Evolutionary conservation across 257 asterid genomes (phyloP).

Genomic region (Hygrophila difformis): DNA sequence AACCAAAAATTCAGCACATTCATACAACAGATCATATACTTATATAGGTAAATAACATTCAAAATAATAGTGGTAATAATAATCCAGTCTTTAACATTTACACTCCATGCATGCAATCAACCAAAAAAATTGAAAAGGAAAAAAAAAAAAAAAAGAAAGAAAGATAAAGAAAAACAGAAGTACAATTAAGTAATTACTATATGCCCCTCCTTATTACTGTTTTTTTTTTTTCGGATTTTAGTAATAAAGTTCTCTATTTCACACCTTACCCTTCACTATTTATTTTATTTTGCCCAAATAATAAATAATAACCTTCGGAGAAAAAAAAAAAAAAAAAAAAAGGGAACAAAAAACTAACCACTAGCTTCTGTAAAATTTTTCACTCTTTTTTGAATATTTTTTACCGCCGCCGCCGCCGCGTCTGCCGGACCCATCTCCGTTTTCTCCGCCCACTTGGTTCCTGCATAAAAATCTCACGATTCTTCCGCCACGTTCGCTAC

Average conservation of each 20-base stretch:
- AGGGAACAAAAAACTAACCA: slow-evolving; percentile 17
- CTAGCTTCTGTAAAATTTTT: slow-evolving; percentile 3
- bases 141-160: slow-evolving; percentile 20
- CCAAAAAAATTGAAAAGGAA: slow-evolving; percentile 16
- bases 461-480: slow-evolving; percentile 11
- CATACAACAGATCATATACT: background rate
- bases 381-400: slow-evolving; percentile 17
- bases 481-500: slow-evolving; percentile 29
- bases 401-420: slow-evolving; percentile 17
- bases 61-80: background rate
- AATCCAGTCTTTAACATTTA: slow-evolving; percentile 42
- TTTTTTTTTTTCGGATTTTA: slow-evolving; percentile 2
- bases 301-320: slow-evolving; percentile 29
- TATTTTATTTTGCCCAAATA: slow-evolving; percentile 29
- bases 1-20: background rate
- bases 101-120: slow-evolving; percentile 35
- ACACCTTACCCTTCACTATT: slow-evolving; percentile 23
- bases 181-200: slow-evolving; percentile 15
- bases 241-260: slow-evolving; percentile 17
- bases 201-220: slow-evolving; percentile 11
- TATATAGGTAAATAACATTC: too few species aligned
- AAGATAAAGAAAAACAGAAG: slow-evolving; percentile 4
- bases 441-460: slow-evolving; percentile 20
- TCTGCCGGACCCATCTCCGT: slow-evolving; percentile 20
- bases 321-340: too few species aligned